Base-by-base conservation (phyloP, 495 filamentous ascomycete genomes). In the Hypoxylon intermedium region DNA sequence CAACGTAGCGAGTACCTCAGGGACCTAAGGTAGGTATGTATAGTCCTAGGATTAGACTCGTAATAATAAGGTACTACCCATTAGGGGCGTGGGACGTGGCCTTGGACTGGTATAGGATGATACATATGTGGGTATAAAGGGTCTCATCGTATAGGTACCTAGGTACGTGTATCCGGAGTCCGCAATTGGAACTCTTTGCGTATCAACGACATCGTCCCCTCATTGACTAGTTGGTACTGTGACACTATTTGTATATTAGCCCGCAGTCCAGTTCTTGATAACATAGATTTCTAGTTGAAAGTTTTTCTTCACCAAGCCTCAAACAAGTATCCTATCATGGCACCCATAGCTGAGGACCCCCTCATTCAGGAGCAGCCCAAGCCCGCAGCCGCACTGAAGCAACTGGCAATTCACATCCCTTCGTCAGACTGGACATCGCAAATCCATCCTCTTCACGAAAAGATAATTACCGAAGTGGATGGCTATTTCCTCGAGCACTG, bases 401-500 rank as follows among this genome's bases (percentile, higher is more conserved):
- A 15, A 16, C 18, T 13, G 33, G 20, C n/a, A 38, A 15, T 50
- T 26, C 33, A 18, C 34, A n/a, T 30, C 13, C 49, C 49, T 31
- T 21, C 49, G n/a, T 53, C 49, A 19, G 37, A 42, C 12, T 43
- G 13, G 50, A 43, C 38, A 40, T 5, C 26, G 9, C 5, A 30
- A 30, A 30, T 30, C 42, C 59, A 67, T 21, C 24, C 3, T 26
- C 24, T 26, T 26, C 24, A 26, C 9, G 53, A 63, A 15, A 9
- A 54, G 11, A 54, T 70, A 9, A 37, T 49, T 9, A 24, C 30
- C 9, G 67, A 75, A 19, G 65, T 74, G 1, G 64, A 76, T 33
- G 66, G 43, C 1, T 75, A 71, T 23, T 78, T 77, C 46, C 63
- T 75, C 3, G n/a, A 74, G 21, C 58, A 76, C 54, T 77, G 74